Conservation (phyloP, 2,329 filamentous ascomycete genomes). For the Cytospora chrysosperma region DNA sequence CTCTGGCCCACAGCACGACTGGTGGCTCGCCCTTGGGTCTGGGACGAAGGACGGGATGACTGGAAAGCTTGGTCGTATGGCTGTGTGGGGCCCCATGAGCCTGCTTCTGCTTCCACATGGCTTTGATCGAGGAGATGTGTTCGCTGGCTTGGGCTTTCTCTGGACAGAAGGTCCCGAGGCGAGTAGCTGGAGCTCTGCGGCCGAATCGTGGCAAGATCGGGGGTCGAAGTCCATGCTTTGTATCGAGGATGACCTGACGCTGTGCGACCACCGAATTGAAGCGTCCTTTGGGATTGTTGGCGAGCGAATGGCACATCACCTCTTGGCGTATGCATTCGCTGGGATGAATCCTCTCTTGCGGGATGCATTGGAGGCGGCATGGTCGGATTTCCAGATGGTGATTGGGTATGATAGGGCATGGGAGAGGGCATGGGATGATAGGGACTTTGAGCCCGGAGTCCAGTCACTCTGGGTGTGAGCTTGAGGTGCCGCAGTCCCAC, state of each 20-base stretch:
- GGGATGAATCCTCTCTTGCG: neutral
- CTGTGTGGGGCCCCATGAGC: no score
- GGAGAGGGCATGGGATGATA: no score
- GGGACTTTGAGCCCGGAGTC: no score
- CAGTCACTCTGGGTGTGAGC: neutral
- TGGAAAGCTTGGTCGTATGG: neutral
- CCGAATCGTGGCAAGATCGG: neutral
- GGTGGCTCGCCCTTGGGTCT: neutral
- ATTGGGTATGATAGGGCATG: neutral
- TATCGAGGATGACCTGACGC: no score
- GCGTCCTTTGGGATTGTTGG: neutral
- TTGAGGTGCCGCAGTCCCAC: constrained; percentile 3
- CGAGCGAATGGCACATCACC: neutral
- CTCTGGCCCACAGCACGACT: no score
- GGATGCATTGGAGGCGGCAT: neutral
- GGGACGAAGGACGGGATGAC: neutral
- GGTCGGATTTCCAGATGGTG: neutral
- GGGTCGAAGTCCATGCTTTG: neutral
- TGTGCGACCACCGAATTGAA: neutral
- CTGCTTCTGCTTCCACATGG: neutral
- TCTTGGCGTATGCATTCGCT: neutral
- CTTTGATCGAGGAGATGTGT: neutral
- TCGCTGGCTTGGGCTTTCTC: neutral
- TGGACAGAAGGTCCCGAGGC: neutral
- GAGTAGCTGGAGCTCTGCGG: neutral